Evolutionary conservation across 2,329 filamentous ascomycete species (phyloP), one percentile per base, ranked within the genome.

Genomic region (Leptographium wingfieldii): DNA sequence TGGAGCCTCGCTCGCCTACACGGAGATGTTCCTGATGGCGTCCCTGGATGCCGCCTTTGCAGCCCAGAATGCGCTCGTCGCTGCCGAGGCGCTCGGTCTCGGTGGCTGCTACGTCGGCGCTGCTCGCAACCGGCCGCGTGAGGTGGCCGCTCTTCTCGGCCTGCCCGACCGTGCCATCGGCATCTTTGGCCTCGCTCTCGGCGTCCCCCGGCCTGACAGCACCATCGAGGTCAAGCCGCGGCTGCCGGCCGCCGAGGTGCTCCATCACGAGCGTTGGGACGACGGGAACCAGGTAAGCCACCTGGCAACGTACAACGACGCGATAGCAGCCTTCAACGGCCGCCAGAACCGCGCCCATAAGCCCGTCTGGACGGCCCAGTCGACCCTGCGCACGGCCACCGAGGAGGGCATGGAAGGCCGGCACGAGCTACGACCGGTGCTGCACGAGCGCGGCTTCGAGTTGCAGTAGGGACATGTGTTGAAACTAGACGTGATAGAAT

Each of bases 11-110:
- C 67, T 71, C 7, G 65, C 65, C 55, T 70, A 67, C 58, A 66
- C 66, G 51, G 69, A 71, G 58, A 68, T 69, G 67, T 71, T 70
- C 60, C 62, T 69, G 14, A 69, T 70, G 64, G 69, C 69, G 3
- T 65, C 67, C 9, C 62, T 71, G 33, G 70, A 71, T 54, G 68
- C 70, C 3, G 65, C 65, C 1, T 66, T 71, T 25, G 69, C 69
- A 3, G 68, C 66, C 9, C 69, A 71, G 62, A 71, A 70, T 58
- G 66, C 65, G 10, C 54, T 62, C 5, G 61, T 69, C 6, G 69
- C 69, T 1, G 69, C 66, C 31, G 69, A 71, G 61, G 64, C 67
- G 1, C 65, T 71, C n/a, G 69, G 69, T 0, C 62, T 71, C 6
- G 70, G 69, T 22, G 59, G 62, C 12, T 72, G 70, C 62, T 70